Conservation (phyloP, 2,329 filamentous ascomycete species). For the Fusarium hainanense region DNA sequence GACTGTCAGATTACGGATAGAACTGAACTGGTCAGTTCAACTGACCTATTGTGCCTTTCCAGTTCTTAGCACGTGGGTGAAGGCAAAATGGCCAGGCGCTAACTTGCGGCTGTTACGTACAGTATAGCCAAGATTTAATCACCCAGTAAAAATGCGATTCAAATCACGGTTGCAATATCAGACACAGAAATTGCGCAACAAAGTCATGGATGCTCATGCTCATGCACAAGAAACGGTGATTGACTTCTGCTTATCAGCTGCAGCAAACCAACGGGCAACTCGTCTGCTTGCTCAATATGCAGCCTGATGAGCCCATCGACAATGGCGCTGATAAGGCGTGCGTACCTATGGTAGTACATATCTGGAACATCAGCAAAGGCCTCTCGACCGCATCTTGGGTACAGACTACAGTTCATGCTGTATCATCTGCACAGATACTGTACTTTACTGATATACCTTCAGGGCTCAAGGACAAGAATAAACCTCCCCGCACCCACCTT, state of each 20-base stretch:
- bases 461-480: not conserved
- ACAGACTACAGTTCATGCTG: not conserved
- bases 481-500: slow-evolving; percentile 13
- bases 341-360: not conserved
- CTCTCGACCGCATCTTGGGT: not conserved
- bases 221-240: not conserved
- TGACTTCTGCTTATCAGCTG: not conserved
- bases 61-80: slow-evolving; percentile 37
- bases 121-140: not conserved
- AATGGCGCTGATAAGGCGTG: slow-evolving; percentile 22
- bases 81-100: slow-evolving; percentile 8
- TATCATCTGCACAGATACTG: not conserved
- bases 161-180: not conserved
- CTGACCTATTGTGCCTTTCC: not conserved
- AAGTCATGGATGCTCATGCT: not conserved
- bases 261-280: slow-evolving; percentile 13
- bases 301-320: slow-evolving; percentile 4
- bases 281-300: slow-evolving; percentile 8
- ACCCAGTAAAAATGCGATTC: not conserved
- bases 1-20: not conserved
- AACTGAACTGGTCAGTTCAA: not conserved
- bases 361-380: slow-evolving; percentile 12
- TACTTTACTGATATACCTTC: not conserved
- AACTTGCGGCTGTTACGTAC: not conserved
- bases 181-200: not conserved